A percentile compares a stretch with the other conserved stretches of the same genome.
Conservation (phyloP, 2,329 filamentous ascomycete species). For the Colletotrichum kahawae region DNA sequence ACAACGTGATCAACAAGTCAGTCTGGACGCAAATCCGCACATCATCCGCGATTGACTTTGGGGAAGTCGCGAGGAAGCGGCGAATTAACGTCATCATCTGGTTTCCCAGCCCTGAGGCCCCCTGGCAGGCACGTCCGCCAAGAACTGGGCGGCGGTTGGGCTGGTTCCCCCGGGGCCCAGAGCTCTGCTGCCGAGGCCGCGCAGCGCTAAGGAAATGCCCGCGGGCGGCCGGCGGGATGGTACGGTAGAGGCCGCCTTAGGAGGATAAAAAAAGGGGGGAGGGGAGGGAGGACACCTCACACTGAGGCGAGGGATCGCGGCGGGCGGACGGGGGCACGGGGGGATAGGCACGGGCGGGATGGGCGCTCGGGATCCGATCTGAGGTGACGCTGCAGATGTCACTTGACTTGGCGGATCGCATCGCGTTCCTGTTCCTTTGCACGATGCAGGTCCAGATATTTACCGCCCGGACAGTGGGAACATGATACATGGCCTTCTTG, state of each 20-base stretch:
- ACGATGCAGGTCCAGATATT: not conserved
- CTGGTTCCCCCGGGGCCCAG: not conserved
- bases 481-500: not conserved
- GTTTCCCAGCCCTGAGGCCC: not conserved
- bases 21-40: not conserved
- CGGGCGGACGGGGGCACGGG: not conserved
- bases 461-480: not conserved
- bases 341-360: not conserved
- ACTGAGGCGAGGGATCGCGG: not conserved
- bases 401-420: not conserved
- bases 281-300: not conserved
- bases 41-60: not conserved
- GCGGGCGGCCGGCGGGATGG: not conserved
- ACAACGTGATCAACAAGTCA: not conserved
- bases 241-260: not conserved
- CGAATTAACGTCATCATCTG: not conserved
- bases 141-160: not conserved
- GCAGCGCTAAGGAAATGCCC: not conserved
- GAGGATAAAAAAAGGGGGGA: not conserved
- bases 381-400: not conserved
- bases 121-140: not conserved
- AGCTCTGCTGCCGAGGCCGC: not conserved
- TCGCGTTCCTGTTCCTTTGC: not conserved
- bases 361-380: not conserved
- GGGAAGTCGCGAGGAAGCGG: not conserved